A percentile compares a stretch with the other conserved stretches of the same genome.
phyloP scores from a whole-genome alignment of 176 grass and related monocot genomes.

The Lolium perenne region DNA sequence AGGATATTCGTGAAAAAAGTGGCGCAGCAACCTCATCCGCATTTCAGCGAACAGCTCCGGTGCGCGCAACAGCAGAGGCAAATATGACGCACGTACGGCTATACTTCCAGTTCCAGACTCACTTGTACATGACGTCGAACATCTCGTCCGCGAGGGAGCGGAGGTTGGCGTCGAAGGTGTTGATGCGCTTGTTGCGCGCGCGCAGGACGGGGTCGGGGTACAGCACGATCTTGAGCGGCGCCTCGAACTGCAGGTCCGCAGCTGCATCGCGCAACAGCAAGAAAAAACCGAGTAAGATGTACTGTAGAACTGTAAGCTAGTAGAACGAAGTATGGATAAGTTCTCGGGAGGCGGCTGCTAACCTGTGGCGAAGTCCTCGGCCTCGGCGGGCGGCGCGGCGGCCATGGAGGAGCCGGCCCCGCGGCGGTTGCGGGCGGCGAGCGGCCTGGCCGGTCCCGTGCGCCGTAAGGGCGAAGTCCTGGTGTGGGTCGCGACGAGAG shows the following conservation, averaged over 20 bases:
- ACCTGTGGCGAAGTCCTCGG: slow-evolving; percentile 75
- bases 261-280: slow-evolving; percentile 48
- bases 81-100: not conserved
- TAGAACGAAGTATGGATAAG: not conserved
- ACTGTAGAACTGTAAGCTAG: not conserved
- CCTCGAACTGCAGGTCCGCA: slow-evolving; percentile 78
- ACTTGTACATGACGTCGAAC: slow-evolving; percentile 99
- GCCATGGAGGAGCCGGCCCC: slow-evolving; percentile 41
- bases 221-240: slow-evolving; percentile 75
- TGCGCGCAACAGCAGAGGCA: not conserved
- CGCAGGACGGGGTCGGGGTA: slow-evolving; percentile 87
- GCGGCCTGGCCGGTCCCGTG: slow-evolving; percentile 37
- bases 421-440: slow-evolving; percentile 49
- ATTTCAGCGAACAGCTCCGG: slow-evolving; percentile 22
- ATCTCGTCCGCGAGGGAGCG: slow-evolving; percentile 73
- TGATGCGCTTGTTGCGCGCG: slow-evolving; percentile 85
- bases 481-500: slow-evolving; percentile 28
- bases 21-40: not conserved
- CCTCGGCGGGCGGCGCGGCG: slow-evolving; percentile 32
- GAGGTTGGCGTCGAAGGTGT: slow-evolving; percentile 73
- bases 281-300: not conserved
- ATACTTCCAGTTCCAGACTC: slow-evolving; percentile 28
- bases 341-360: not conserved
- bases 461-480: not conserved
- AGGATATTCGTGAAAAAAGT: not conserved